Evolutionary conservation across 306 rosid genomes (phyloP), one percentile per base, ranked within the genome.

Genomic region (Medicago ruthenica): DNA sequence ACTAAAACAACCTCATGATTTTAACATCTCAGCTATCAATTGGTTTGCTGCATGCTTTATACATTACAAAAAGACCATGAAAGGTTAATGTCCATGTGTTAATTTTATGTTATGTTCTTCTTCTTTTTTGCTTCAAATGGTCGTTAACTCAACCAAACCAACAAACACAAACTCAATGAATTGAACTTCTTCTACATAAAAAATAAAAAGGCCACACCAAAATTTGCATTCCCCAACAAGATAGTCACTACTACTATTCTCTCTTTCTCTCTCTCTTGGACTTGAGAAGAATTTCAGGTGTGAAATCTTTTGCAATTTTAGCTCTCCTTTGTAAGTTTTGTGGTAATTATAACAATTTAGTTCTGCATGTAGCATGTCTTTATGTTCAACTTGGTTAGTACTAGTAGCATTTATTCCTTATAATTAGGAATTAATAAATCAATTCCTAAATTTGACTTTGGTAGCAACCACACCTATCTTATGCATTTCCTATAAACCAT

Each of bases 201-300:
- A 83, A 79, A 86, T 86, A 82, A 86, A 83, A 86, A 69, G 86
- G 73, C 71, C 60, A 21, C 21, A 47, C 40, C 82, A 53, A 80
- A 76, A 70, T n/a, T 51, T 76, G 4, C 78, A 48, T 80, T 82
- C 74, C 76, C 80, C 20, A 45, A 39, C 84, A 44, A 44, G 50
- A 44, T 80, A 20, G 41, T 62, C 17, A 58, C 65, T 22, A 40
- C 11, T n/a, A 15, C 64, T 36, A 51, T 12, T 7, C 39, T 47
- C 10, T 27, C 34, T 51, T 12, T 57, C 51, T 27, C 45, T 41
- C 59, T 27, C 47, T 68, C 58, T 47, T 20, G 61, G 20, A 18
- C 31, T 18, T 18, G 27, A 27, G 20, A 18, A 55, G 24, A 68
- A 24, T n/a, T 58, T 21, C 16, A 31, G 44, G 64, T 76, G 34